Conservation (phyloP, 352 stramenopile genomes). For the Phytophthora lateralis region DNA sequence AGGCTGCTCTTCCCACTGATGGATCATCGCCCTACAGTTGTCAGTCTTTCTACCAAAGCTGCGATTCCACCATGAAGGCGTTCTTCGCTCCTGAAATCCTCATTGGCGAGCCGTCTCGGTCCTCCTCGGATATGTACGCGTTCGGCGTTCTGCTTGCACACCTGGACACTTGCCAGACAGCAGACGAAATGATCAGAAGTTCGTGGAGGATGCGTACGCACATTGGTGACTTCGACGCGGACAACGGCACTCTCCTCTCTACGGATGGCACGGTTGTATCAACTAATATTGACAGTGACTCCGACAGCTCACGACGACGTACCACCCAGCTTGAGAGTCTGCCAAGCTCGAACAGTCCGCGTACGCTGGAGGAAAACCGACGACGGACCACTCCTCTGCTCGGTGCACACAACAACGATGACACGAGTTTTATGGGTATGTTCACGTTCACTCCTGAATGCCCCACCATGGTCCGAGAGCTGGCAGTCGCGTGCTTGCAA, state of each 20-base stretch:
- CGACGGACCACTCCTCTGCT: constrained; percentile 39
- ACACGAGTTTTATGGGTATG: constrained; percentile 56
- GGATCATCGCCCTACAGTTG: constrained; percentile 36
- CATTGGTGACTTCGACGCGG: constrained; percentile 25
- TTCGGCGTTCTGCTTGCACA: constrained; percentile 71
- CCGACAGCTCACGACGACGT: constrained; percentile 31
- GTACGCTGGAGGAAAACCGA: constrained; percentile 30
- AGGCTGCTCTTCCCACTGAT: constrained; percentile 59
- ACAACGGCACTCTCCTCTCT: constrained; percentile 41
- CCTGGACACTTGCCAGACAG: constrained; percentile 60
- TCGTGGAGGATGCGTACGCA: constrained; percentile 62
- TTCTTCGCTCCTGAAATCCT: constrained; percentile 69
- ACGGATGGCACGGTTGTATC: constrained; percentile 38
- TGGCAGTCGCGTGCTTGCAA: constrained; percentile 69
- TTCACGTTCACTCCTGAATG: constrained; percentile 79
- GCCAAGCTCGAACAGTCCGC: constrained; percentile 23
- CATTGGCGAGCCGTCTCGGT: constrained; percentile 44
- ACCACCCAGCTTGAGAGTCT: constrained; percentile 39
- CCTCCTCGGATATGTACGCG: constrained; percentile 75
- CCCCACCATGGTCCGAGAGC: constrained; percentile 53
- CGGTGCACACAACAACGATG: constrained; percentile 28
- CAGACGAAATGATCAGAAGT: constrained; percentile 68
- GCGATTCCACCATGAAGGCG: constrained; percentile 38
- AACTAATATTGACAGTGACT: constrained; percentile 20
- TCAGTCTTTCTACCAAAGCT: constrained; percentile 33